Evolutionary conservation across 257 asterid genomes (phyloP).

Genomic region (Nicotiana attenuata): DNA sequence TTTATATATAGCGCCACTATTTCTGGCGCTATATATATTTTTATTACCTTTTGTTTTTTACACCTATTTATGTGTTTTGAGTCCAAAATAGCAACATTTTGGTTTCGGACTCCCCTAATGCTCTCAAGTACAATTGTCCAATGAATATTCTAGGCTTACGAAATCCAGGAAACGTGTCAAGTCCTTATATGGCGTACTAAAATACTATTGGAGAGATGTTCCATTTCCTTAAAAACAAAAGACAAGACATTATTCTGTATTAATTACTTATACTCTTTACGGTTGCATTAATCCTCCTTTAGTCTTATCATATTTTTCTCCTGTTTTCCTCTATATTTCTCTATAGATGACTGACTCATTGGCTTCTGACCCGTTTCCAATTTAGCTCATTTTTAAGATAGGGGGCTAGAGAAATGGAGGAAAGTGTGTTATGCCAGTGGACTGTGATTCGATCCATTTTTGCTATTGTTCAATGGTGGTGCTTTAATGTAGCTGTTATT

Average conservation of each 20-base stretch:
- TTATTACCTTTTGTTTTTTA: no score
- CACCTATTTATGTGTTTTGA: no score
- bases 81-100: no score
- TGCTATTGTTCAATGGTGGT: constrained; percentile 40
- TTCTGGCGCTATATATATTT: no score
- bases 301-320: not conserved
- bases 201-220: not conserved
- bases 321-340: not conserved
- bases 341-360: not conserved
- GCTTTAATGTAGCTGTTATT: constrained; percentile 37
- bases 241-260: not conserved
- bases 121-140: no score
- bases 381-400: not conserved
- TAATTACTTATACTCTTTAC: no score
- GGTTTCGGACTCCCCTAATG: no score
- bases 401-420: constrained; percentile 25
- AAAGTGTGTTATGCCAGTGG: constrained; percentile 25
- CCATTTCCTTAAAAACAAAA: not conserved
- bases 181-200: not conserved
- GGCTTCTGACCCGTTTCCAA: not conserved
- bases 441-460: constrained; percentile 26
- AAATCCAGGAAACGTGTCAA: not conserved
- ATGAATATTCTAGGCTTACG: not conserved
- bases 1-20: no score
- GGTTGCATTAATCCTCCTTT: no score